Evolutionary conservation across 2,329 filamentous ascomycete genomes (phyloP), one percentile per base, ranked within the genome.

Genomic region (Sclerotinia spermophila): DNA sequence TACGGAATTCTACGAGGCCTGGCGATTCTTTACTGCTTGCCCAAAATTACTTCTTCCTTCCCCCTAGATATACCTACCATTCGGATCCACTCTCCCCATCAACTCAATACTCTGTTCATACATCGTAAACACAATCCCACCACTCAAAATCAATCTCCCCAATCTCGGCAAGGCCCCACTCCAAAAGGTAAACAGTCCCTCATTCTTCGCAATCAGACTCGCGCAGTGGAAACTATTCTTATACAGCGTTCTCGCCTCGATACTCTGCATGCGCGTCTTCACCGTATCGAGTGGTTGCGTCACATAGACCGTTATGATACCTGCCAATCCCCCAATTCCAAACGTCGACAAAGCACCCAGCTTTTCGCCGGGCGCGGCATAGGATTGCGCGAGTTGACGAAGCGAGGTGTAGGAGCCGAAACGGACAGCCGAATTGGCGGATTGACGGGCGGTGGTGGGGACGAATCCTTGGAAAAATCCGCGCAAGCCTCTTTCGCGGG

Each of bases 381-480:
- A 98, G 35, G 92, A 92, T 82, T 96, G 92, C 72, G 94, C 96
- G 73, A 97, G 83, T 81, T 98, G 96, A 82, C 93, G 95, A 75
- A 97, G 85, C 71, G 90, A 92, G 2, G 92, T 97, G 82, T 97
- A 99, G 61, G 91, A 91, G 27, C 92, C 91, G 82, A 99, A 99
- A 24, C 96, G 89, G 1, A 92, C 92, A 1, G 96, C 96, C 59
- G 91, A 95, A 83, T 99, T 99, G 76, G 96, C 95, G 19, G 94
- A 93, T 82, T 99, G 96, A 67, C 96, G 87, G 33, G 94, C 94
- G 5, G 96, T 98, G 2, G 96, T 99, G 0, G 96, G 96, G 13
- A 96, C 90, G 78, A 99, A 96, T 35, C 96, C 96, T 80, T 98
- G 94, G 86, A 99, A 97, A 85, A 99, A 98, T 64, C 95, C 96